These are phyloP conservation scores for Saccharomycopsis babjevae DNA, from an alignment of 805 yeast genomes.

Conservation along the genomic window DNA sequence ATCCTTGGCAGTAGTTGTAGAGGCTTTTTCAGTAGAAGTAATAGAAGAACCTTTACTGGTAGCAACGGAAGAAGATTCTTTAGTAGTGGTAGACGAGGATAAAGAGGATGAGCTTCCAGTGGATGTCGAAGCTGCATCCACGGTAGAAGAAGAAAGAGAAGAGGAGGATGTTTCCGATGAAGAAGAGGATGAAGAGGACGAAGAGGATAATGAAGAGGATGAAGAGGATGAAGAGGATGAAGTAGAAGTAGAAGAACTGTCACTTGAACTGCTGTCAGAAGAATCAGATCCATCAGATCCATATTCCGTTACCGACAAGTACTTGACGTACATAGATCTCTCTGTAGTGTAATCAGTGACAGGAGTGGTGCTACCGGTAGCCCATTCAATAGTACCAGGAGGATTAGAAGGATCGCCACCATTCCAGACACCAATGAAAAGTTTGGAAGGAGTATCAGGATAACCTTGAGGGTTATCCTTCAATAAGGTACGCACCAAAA, in stretches of 20 bases:
- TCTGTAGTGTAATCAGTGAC: constrained; percentile 50
- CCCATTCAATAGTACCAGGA: constrained; percentile 71
- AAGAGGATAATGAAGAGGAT: background rate
- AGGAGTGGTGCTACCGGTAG: constrained; percentile 43
- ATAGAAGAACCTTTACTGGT: background rate
- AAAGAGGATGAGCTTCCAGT: constrained; percentile 13
- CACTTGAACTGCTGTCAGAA: constrained; percentile 21
- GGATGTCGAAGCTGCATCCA: constrained; percentile 26
- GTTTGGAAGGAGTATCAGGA: constrained; percentile 78
- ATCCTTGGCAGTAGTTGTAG: background rate
- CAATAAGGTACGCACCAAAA: constrained; percentile 49
- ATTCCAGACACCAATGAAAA: constrained; percentile 56
- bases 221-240: constrained; percentile 39
- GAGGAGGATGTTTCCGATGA: constrained; percentile 18
- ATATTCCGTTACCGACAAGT: constrained; percentile 55
- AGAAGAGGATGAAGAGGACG: background rate
- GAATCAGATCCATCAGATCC: constrained; percentile 38
- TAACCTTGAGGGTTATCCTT: constrained; percentile 53
- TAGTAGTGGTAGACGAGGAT: constrained; percentile 15
- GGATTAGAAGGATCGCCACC: constrained; percentile 65
- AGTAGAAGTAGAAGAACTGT: constrained; percentile 33
- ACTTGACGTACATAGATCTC: constrained; percentile 57
- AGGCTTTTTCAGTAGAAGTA: background rate
- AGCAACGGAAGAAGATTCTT: background rate
- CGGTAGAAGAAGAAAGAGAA: constrained; percentile 15